Evolutionary conservation across 225 moss, liverwort and hornwort genomes (phyloP).

Genomic region (Pleurozium schreberi): DNA sequence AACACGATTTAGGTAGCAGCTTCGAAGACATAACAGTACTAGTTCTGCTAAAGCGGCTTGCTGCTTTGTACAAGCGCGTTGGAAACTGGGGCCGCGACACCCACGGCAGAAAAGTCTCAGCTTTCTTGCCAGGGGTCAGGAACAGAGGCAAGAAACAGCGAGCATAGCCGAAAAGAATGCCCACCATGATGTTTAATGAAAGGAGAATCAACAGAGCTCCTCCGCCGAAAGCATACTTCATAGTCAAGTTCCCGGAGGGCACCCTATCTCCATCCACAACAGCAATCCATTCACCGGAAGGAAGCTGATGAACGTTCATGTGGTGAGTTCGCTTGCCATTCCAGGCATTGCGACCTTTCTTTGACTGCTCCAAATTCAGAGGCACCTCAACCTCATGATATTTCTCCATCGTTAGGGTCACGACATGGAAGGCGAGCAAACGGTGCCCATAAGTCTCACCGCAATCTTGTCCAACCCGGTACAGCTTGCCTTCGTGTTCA

Average conservation of each 20-base stretch:
- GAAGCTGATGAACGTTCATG: slow-evolving; percentile 64
- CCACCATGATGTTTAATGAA: slow-evolving; percentile 33
- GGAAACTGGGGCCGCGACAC: slow-evolving; percentile 38
- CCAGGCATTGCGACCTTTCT: slow-evolving; percentile 77
- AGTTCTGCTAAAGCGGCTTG: slow-evolving; percentile 40
- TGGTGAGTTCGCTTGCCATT: slow-evolving; percentile 84
- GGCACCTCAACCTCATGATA: slow-evolving; percentile 72
- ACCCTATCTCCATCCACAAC: slow-evolving; percentile 91
- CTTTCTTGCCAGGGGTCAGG: slow-evolving; percentile 16
- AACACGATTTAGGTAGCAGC: slow-evolving; percentile 21
- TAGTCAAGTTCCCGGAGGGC: slow-evolving; percentile 59
- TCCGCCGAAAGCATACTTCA: slow-evolving; percentile 30
- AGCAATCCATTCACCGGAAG: slow-evolving; percentile 84
- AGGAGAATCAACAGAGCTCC: slow-evolving; percentile 33
- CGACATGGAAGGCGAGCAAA: slow-evolving; percentile 61
- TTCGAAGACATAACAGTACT: neutral
- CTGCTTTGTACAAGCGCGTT: slow-evolving; percentile 43
- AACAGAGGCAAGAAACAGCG: slow-evolving; percentile 34
- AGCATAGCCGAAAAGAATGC: slow-evolving; percentile 56
- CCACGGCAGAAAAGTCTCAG: slow-evolving; percentile 27
- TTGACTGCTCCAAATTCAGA: slow-evolving; percentile 49
- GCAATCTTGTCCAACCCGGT: slow-evolving; percentile 86
- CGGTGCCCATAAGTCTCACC: slow-evolving; percentile 77
- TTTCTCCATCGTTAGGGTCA: slow-evolving; percentile 24
- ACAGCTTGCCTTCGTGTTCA: slow-evolving; percentile 53